phyloP scores from a whole-genome alignment of 2,329 filamentous ascomycete species.

The Pestalotiopsis sp. region DNA sequence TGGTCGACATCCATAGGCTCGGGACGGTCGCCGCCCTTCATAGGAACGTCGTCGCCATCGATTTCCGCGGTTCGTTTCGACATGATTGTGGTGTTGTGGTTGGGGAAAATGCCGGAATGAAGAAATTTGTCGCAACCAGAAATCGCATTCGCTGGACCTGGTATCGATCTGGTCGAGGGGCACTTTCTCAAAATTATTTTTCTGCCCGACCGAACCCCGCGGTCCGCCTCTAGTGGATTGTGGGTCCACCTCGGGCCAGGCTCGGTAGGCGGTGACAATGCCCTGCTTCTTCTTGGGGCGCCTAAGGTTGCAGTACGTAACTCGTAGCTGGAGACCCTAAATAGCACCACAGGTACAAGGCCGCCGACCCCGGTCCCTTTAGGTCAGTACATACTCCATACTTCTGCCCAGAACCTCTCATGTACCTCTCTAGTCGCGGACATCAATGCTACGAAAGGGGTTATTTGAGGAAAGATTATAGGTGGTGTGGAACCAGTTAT shows the following conservation, averaged over 20 bases:
- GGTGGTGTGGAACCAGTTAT: too few relatives aligned
- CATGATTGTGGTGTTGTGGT: conserved; percentile 42
- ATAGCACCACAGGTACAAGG: not conserved
- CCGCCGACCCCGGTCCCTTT: too few relatives aligned
- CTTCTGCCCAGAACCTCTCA: too few relatives aligned
- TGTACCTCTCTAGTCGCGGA: too few relatives aligned
- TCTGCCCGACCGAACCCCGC: conserved; percentile 25
- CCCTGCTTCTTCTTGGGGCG: conserved; percentile 3
- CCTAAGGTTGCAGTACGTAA: too few relatives aligned
- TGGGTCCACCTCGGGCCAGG: not conserved
- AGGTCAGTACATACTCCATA: too few relatives aligned
- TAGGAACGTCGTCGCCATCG: conserved; percentile 46
- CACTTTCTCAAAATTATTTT: conserved; percentile 13
- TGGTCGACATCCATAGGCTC: conserved; percentile 65
- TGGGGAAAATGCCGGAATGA: conserved; percentile 15
- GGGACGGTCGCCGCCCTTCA: conserved; percentile 13
- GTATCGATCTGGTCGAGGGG: not conserved
- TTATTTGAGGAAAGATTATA: too few relatives aligned
- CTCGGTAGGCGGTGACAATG: conserved; percentile 12
- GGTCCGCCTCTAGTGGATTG: not conserved
- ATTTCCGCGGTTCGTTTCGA: conserved; percentile 62
- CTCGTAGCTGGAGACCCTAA: too few relatives aligned
- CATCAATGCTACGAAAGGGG: too few relatives aligned
- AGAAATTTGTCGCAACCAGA: not conserved
- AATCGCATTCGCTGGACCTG: not conserved